Evolutionary conservation across 495 filamentous ascomycete species (phyloP).

Genomic region (Aspergillus nidulans): DNA sequence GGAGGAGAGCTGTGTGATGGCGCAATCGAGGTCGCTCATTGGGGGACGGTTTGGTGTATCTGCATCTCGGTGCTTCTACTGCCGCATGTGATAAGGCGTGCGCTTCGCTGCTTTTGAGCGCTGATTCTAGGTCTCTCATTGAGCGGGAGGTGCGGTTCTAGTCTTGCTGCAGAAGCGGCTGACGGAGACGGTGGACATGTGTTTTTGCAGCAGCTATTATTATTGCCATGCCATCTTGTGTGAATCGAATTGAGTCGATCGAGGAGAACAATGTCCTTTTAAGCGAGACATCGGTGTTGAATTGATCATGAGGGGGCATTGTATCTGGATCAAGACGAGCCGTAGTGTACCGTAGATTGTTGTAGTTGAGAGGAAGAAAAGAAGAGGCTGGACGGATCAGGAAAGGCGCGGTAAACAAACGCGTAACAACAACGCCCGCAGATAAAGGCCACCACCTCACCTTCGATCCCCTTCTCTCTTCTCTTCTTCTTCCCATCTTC

Average conservation of each 20-base stretch:
- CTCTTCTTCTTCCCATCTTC: conserved; percentile 17
- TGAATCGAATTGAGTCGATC: not conserved
- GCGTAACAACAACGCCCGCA: conserved; percentile 20
- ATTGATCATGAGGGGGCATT: not conserved
- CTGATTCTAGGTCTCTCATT: not conserved
- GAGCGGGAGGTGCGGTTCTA: not conserved
- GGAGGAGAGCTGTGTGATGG: not conserved
- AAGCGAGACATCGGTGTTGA: not conserved
- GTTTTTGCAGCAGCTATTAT: too few relatives aligned
- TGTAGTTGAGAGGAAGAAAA: not conserved
- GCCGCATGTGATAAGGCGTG: conserved; percentile 11
- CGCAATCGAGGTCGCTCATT: not conserved
- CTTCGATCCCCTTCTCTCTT: conserved; percentile 14
- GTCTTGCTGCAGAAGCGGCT: conserved; percentile 6
- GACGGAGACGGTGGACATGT: not conserved
- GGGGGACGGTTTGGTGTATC: not conserved
- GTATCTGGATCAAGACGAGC: not conserved
- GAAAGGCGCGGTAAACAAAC: conserved; percentile 30
- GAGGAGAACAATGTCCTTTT: not conserved
- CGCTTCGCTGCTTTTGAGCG: not conserved
- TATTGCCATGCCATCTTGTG: not conserved
- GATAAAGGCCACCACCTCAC: conserved; percentile 3
- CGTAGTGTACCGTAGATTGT: not conserved
- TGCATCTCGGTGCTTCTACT: not conserved
- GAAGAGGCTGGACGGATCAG: conserved; percentile 16